These are phyloP conservation scores for Phlegmacium glaucopus DNA, from an alignment of 768 basidiomycete genomes.

Conservation along the genomic window DNA sequence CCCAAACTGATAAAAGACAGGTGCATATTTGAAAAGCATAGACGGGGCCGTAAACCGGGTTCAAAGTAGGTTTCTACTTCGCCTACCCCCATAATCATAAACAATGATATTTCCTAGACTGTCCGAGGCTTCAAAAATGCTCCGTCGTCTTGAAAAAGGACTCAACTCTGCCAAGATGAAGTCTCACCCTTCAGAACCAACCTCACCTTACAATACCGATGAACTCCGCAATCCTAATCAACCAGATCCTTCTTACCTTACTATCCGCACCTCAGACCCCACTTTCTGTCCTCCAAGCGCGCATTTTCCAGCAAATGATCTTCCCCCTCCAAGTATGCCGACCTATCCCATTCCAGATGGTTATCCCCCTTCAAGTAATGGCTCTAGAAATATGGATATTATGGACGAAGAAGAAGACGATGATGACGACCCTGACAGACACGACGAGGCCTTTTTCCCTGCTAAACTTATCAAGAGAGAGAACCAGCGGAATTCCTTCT, in stretches of 20 bases:
- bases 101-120: constrained; percentile 41
- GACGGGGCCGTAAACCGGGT: constrained; percentile 84
- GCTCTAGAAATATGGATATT: constrained; percentile 39
- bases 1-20: constrained; percentile 31
- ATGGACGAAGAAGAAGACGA: constrained; percentile 77
- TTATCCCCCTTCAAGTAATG: constrained; percentile 33
- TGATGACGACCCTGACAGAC: constrained; percentile 61
- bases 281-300: constrained; percentile 27
- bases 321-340: constrained; percentile 45
- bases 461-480: constrained; percentile 72
- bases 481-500: constrained; percentile 72
- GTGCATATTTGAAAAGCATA: constrained; percentile 86
- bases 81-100: constrained; percentile 10
- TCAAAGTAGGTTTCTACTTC: constrained; percentile 61
- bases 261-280: constrained; percentile 30
- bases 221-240: constrained; percentile 25
- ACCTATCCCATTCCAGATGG: constrained; percentile 29
- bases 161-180: constrained; percentile 76
- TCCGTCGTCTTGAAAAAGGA: constrained; percentile 81
- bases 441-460: constrained; percentile 66
- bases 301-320: constrained; percentile 43
- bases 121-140: constrained; percentile 88
- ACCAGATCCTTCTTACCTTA: constrained; percentile 27
- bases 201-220: constrained; percentile 31
- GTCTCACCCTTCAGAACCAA: constrained; percentile 43